These are phyloP conservation scores for Wickerhamomyces silvicola DNA, from an alignment of 805 yeast genomes.

Conservation along the genomic window DNA sequence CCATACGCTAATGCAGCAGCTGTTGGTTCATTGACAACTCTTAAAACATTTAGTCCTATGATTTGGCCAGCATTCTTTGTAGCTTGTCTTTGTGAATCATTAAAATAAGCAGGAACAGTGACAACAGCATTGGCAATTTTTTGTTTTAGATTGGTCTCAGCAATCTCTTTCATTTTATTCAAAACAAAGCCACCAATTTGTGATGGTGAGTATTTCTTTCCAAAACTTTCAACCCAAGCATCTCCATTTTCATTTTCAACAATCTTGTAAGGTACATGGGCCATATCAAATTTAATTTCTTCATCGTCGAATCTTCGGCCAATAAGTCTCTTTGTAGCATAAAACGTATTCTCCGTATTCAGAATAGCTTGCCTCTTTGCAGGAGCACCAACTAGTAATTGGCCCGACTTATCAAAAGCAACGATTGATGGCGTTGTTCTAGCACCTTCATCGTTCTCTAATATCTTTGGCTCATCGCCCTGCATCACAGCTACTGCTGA, in stretches of 20 bases:
- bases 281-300: slow-evolving; percentile 64
- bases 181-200: slow-evolving; percentile 66
- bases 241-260: slow-evolving; percentile 55
- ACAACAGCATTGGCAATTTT: slow-evolving; percentile 62
- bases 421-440: slow-evolving; percentile 79
- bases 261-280: slow-evolving; percentile 57
- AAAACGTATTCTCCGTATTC: slow-evolving; percentile 72
- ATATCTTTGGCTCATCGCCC: slow-evolving; percentile 54
- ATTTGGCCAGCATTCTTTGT: slow-evolving; percentile 69
- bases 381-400: slow-evolving; percentile 53
- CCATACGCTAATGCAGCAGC: slow-evolving; percentile 85
- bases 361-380: slow-evolving; percentile 76
- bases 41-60: slow-evolving; percentile 63
- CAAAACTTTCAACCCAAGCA: slow-evolving; percentile 49
- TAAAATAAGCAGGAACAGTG: slow-evolving; percentile 80
- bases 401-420: slow-evolving; percentile 45
- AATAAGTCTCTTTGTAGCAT: slow-evolving; percentile 75
- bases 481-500: slow-evolving; percentile 78
- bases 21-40: slow-evolving; percentile 79
- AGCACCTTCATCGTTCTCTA: slow-evolving; percentile 74
- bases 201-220: slow-evolving; percentile 53
- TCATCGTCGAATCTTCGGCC: slow-evolving; percentile 65
- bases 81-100: slow-evolving; percentile 76
- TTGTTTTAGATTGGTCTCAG: slow-evolving; percentile 43
- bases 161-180: slow-evolving; percentile 54